Evolutionary conservation across 2,329 filamentous ascomycete species (phyloP).

Genomic region (Sporothrix schenckii): DNA sequence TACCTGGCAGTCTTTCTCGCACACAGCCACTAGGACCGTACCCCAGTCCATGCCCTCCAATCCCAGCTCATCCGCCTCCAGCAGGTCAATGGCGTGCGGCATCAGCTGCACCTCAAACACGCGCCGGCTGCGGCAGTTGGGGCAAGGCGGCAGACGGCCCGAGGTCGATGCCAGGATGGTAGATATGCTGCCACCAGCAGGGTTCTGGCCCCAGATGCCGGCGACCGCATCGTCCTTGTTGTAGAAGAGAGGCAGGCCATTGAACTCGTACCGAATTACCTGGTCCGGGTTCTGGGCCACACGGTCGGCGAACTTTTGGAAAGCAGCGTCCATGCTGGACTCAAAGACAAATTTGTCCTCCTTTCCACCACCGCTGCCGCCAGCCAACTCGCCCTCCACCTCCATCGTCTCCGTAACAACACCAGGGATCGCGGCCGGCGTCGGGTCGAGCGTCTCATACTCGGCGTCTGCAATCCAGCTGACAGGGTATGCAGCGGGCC

Average conservation of each 20-base stretch:
- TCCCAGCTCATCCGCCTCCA: slow-evolving; percentile 75
- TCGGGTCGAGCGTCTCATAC: slow-evolving; percentile 79
- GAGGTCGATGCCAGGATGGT: slow-evolving; percentile 39
- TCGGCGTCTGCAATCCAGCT: slow-evolving; percentile 86
- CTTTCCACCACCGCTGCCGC: slow-evolving; percentile 45
- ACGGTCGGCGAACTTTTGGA: slow-evolving; percentile 78
- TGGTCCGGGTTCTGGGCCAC: slow-evolving; percentile 81
- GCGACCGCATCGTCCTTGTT: slow-evolving; percentile 75
- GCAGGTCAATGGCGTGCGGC: slow-evolving; percentile 84
- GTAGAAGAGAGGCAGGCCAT: slow-evolving; percentile 75
- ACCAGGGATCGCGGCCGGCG: slow-evolving; percentile 50
- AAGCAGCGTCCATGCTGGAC: slow-evolving; percentile 71
- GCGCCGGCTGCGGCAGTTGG: slow-evolving; percentile 71
- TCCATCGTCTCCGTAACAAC: slow-evolving; percentile 52
- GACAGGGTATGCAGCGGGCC: slow-evolving; percentile 71
- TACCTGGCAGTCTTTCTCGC: slow-evolving; percentile 74
- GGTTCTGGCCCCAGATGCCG: slow-evolving; percentile 49
- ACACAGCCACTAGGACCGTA: slow-evolving; percentile 85
- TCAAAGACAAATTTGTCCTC: slow-evolving; percentile 75
- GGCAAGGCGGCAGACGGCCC: slow-evolving; percentile 70
- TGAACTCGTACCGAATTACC: slow-evolving; percentile 78
- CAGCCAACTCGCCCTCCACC: slow-evolving; percentile 44
- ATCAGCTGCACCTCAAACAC: slow-evolving; percentile 92
- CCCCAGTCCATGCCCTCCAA: slow-evolving; percentile 97
- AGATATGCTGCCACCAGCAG: slow-evolving; percentile 37